Percentiles rank a stretch among this genome's conserved stretches.
phyloP scores from a whole-genome alignment of 2,329 filamentous ascomycete genomes.

The Colletotrichum tamarilloi region DNA sequence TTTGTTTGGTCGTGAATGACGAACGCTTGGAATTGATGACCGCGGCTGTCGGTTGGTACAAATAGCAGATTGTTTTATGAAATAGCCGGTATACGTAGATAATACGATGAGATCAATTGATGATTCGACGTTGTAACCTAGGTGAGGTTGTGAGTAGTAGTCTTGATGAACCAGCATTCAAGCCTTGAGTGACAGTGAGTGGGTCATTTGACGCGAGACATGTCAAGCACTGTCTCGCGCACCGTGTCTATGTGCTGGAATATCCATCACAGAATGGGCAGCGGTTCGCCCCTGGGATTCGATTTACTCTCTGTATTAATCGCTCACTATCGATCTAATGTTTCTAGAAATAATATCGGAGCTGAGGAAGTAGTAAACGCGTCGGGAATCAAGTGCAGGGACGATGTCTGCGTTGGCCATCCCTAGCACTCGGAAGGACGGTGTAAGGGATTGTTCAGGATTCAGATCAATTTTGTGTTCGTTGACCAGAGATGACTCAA shows the following conservation, averaged over 20 bases:
- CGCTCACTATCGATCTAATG: accelerated
- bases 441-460: no score
- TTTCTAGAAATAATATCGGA: no score
- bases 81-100: background rate
- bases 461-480: no score
- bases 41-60: background rate
- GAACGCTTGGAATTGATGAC: background rate
- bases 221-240: background rate
- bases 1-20: background rate
- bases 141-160: background rate
- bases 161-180: background rate
- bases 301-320: background rate
- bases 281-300: background rate
- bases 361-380: no score
- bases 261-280: background rate
- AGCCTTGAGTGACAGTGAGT: background rate
- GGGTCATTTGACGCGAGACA: background rate
- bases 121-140: background rate
- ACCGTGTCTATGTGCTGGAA: background rate
- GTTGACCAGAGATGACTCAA: no score
- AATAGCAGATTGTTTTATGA: no score
- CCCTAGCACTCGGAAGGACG: no score
- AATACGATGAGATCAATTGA: background rate
- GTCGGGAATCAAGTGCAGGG: no score
- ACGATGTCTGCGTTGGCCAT: no score